Percentiles rank a stretch among this genome's conserved stretches.
Evolutionary conservation across 768 basidiomycete genomes (phyloP).

Genomic region (Leucocoprinus leucothites): DNA sequence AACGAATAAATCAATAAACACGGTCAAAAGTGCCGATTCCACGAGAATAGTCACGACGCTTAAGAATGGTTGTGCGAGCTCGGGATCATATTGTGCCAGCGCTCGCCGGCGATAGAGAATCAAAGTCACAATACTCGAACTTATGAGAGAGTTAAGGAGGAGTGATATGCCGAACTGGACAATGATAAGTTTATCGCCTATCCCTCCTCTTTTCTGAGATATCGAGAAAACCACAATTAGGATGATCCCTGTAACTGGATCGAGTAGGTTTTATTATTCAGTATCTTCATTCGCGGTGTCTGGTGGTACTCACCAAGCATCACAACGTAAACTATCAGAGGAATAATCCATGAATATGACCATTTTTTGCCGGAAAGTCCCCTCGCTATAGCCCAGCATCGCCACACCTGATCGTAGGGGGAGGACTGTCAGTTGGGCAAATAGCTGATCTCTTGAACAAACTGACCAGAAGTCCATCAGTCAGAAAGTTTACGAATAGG

Average conservation of each 20-base stretch:
- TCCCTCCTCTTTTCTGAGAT: not conserved
- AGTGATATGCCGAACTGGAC: slow-evolving; percentile 2
- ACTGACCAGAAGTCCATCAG: slow-evolving; percentile 3
- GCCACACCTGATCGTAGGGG: not conserved
- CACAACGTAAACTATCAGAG: not conserved
- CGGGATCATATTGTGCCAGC: not conserved
- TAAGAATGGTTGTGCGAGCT: not conserved
- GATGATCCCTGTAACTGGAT: not conserved
- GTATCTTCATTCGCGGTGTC: too few relatives aligned
- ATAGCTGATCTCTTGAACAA: too few relatives aligned
- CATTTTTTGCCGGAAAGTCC: not conserved
- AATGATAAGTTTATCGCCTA: not conserved
- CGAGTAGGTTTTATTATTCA: not conserved
- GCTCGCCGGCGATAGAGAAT: not conserved
- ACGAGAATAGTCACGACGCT: slow-evolving; percentile 14
- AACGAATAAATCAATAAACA: slow-evolving; percentile 2
- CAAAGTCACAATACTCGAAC: not conserved
- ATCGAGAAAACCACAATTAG: not conserved
- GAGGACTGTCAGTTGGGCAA: not conserved
- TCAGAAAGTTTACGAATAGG: not conserved
- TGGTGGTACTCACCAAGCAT: not conserved
- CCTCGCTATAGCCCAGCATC: not conserved
- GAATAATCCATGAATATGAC: not conserved
- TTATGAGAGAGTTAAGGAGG: not conserved
- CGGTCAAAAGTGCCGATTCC: slow-evolving; percentile 15